phyloP scores from a whole-genome alignment of 805 yeast genomes.

The Cyberlindnera xylosilytica region DNA sequence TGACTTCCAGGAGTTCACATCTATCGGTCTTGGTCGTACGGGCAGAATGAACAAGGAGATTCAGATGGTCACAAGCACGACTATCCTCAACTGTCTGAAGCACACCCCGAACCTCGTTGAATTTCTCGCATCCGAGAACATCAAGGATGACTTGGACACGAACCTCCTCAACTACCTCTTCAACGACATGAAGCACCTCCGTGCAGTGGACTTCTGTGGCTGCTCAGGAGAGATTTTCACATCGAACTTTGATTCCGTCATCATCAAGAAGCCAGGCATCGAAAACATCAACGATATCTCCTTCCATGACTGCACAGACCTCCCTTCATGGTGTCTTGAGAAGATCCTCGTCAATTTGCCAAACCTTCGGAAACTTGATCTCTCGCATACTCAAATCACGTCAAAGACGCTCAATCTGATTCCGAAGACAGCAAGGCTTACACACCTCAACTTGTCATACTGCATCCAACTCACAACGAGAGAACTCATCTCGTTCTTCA shows the following conservation, averaged over 20 bases:
- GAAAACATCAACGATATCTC: conserved; percentile 43
- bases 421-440: conserved; percentile 55
- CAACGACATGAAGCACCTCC: conserved; percentile 50
- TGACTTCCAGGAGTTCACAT: conserved; percentile 86
- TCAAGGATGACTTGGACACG: conserved; percentile 74
- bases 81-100: conserved; percentile 60
- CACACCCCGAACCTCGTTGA: conserved; percentile 69
- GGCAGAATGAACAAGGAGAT: conserved; percentile 88
- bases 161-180: conserved; percentile 54
- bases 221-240: conserved; percentile 67
- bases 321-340: conserved; percentile 54
- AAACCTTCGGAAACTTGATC: conserved; percentile 63
- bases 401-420: conserved; percentile 54
- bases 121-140: conserved; percentile 80
- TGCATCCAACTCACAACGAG: conserved; percentile 69
- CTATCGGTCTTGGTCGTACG: conserved; percentile 86
- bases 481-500: conserved; percentile 65
- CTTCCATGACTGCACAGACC: conserved; percentile 84
- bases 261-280: conserved; percentile 21
- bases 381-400: conserved; percentile 76
- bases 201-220: conserved; percentile 85
- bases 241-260: conserved; percentile 48
- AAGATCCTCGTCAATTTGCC: conserved; percentile 55
- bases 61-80: conserved; percentile 79
- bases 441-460: conserved; percentile 69